Conservation (phyloP, 257 asterid species). For the Misopates orontium region DNA sequence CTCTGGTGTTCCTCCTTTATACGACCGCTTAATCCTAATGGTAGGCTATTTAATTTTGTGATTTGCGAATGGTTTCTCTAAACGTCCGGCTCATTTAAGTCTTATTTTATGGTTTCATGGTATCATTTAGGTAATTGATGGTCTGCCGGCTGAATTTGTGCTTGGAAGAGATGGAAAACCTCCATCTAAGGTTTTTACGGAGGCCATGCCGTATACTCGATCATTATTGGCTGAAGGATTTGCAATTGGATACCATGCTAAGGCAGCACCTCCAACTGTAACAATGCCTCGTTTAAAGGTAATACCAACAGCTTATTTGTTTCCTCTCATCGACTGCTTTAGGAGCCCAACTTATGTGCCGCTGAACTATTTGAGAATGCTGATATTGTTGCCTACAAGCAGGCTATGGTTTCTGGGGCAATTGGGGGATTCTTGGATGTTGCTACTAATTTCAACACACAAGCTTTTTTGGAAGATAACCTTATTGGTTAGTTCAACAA, state of each 20-base stretch:
- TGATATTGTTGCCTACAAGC: slow-evolving; percentile 23
- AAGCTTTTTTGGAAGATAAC: slow-evolving; percentile 84
- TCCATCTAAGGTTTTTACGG: slow-evolving; percentile 56
- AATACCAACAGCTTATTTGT: background rate
- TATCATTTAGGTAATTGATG: slow-evolving; percentile 77
- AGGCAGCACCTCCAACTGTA: slow-evolving; percentile 96
- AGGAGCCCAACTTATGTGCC: slow-evolving; percentile 16
- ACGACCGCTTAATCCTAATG: slow-evolving; percentile 70
- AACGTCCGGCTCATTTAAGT: background rate
- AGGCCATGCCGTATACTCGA: slow-evolving; percentile 91
- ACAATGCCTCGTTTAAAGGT: slow-evolving; percentile 98
- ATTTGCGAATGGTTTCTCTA: slow-evolving; percentile 13
- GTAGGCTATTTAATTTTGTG: slow-evolving; percentile 38
- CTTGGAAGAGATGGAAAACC: slow-evolving; percentile 77
- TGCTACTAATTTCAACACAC: slow-evolving; percentile 88
- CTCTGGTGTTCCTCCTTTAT: slow-evolving; percentile 71
- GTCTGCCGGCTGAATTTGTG: slow-evolving; percentile 90
- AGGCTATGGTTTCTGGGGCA: slow-evolving; percentile 97
- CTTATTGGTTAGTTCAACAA: slow-evolving; percentile 65
- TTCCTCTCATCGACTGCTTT: slow-evolving; percentile 7
- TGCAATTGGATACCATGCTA: slow-evolving; percentile 85
- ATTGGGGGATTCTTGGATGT: slow-evolving; percentile 90
- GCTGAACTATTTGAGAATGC: background rate
- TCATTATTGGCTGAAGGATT: slow-evolving; percentile 64
- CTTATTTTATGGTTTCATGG: slow-evolving; percentile 12